These are phyloP conservation scores for Botrytis sinoallii DNA, from an alignment of 2,329 filamentous ascomycete genomes.

Conservation along the genomic window DNA sequence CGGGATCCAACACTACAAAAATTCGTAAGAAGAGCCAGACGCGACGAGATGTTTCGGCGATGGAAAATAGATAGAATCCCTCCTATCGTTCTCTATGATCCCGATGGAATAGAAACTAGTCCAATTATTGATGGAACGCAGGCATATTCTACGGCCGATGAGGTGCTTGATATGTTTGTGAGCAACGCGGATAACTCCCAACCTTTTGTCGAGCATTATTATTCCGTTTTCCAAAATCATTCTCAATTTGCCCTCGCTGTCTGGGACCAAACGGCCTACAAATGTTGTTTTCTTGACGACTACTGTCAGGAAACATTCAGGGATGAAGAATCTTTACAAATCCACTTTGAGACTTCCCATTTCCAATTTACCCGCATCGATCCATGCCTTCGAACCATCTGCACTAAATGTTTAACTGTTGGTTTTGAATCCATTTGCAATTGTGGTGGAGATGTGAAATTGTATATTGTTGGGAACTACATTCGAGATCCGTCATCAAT, in stretches of 20 bases:
- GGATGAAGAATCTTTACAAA: background rate
- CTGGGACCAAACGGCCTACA: background rate
- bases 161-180: background rate
- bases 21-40: background rate
- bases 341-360: background rate
- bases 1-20: background rate
- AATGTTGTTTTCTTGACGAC: background rate
- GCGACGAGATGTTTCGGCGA: background rate
- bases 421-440: background rate
- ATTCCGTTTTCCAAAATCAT: background rate
- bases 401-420: background rate
- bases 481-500: background rate
- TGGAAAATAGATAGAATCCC: background rate
- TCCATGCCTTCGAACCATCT: background rate
- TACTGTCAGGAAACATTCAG: background rate
- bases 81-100: background rate
- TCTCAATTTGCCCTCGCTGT: background rate
- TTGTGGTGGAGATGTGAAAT: background rate
- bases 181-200: background rate
- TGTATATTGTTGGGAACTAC: background rate
- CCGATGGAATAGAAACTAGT: background rate
- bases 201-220: background rate
- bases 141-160: background rate
- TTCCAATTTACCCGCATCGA: background rate
- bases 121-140: background rate